These are phyloP conservation scores for Papilionanthe hybrid DNA, from an alignment of 116 monocot species.

Conservation along the genomic window DNA sequence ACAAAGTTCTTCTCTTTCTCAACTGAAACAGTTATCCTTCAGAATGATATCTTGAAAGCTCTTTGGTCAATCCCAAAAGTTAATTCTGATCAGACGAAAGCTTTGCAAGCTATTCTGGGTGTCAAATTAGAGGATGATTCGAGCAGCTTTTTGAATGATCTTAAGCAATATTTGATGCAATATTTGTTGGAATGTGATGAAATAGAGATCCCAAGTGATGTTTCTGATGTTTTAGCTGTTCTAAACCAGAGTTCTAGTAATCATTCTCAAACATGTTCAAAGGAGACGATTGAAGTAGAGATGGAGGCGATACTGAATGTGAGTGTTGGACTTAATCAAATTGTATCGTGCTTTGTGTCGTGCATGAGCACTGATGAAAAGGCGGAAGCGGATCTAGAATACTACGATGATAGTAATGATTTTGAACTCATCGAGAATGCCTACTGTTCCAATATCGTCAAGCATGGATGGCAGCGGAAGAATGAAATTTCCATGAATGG, in stretches of 20 bases:
- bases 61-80: constrained; percentile 63
- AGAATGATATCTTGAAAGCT: constrained; percentile 56
- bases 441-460: constrained; percentile 23
- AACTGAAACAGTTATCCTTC: constrained; percentile 30
- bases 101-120: constrained; percentile 36
- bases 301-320: constrained; percentile 45
- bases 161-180: constrained; percentile 61
- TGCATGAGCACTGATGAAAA: constrained; percentile 16
- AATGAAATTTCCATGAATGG: constrained; percentile 18
- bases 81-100: constrained; percentile 27
- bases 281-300: constrained; percentile 40
- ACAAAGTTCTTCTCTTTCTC: constrained; percentile 55
- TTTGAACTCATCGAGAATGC: constrained; percentile 34
- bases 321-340: constrained; percentile 51
- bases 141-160: constrained; percentile 22
- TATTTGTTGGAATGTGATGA: constrained; percentile 63
- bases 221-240: constrained; percentile 24
- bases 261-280: constrained; percentile 16
- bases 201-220: constrained; percentile 29
- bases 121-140: constrained; percentile 21
- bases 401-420: constrained; percentile 26
- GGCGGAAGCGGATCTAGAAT: constrained; percentile 3
- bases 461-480: background rate
- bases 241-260: constrained; percentile 32
- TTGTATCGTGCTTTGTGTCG: constrained; percentile 25